phyloP scores from a whole-genome alignment of 2,329 filamentous ascomycete species.

The Polychaeton citri region DNA sequence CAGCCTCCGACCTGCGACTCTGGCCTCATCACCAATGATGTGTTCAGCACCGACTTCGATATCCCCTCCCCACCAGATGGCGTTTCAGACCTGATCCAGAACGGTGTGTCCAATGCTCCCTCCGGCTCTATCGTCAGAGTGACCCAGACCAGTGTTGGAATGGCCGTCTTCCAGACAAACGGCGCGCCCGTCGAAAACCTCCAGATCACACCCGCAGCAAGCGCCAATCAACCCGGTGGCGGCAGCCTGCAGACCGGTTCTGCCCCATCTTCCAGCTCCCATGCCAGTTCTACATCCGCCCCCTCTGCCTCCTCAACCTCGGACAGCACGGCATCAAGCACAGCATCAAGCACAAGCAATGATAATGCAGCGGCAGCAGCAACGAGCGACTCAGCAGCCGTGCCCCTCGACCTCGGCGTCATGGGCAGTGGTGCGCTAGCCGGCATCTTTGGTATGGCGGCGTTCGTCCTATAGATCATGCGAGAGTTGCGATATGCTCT shows the following conservation, averaged over 20 bases:
- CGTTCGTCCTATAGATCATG: neutral
- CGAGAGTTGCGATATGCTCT: no score
- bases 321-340: neutral
- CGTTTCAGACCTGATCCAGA: slow-evolving; percentile 58
- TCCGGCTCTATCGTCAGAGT: slow-evolving; percentile 44
- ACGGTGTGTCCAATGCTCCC: slow-evolving; percentile 55
- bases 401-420: neutral
- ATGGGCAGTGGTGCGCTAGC: neutral
- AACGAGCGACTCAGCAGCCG: neutral
- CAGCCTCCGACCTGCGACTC: slow-evolving; percentile 50
- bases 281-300: neutral
- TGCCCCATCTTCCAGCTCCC: neutral
- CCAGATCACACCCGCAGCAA: slow-evolving; percentile 41
- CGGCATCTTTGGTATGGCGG: neutral
- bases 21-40: slow-evolving; percentile 51
- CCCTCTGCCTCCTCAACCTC: neutral
- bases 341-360: neutral
- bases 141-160: slow-evolving; percentile 40
- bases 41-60: slow-evolving; percentile 69
- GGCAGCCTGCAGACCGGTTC: slow-evolving; percentile 17
- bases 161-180: slow-evolving; percentile 43
- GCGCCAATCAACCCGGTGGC: slow-evolving; percentile 42
- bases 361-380: neutral
- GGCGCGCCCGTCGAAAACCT: slow-evolving; percentile 50
- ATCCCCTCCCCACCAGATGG: slow-evolving; percentile 56